Percentiles rank a stretch among this genome's conserved stretches.
Conservation (phyloP, 1,139 yeast species). For the Hemisphaericaspora xylofermentans region DNA sequence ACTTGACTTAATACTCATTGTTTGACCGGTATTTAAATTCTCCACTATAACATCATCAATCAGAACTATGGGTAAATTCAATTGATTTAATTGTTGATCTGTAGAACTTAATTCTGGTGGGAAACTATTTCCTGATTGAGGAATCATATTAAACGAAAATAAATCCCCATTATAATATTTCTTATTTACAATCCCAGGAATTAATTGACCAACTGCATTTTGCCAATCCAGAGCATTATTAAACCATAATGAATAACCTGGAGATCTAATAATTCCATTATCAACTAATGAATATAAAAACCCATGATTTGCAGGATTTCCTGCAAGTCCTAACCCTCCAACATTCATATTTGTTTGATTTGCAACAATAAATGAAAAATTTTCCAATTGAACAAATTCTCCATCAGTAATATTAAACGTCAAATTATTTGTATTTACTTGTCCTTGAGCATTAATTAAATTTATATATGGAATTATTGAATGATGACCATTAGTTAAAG, state of each 20-base stretch:
- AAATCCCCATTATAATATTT: conserved; percentile 46
- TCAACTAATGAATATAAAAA: conserved; percentile 38
- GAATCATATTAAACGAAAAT: conserved; percentile 48
- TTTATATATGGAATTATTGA: conserved; percentile 29
- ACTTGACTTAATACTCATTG: conserved; percentile 36
- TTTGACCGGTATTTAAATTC: conserved; percentile 35
- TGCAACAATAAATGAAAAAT: conserved; percentile 32
- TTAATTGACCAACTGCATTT: conserved; percentile 35
- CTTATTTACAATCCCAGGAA: conserved; percentile 62
- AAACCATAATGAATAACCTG: conserved; percentile 59
- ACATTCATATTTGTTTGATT: conserved; percentile 21
- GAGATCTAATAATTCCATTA: conserved; percentile 36
- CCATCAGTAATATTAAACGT: conserved; percentile 17
- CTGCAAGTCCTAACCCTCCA: conserved; percentile 55
- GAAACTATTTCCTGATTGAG: conserved; percentile 32
- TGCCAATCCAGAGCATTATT: conserved; percentile 18
- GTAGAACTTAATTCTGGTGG: conserved; percentile 19
- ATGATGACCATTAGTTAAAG: conserved; percentile 18
- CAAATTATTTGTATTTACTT: conserved; percentile 24
- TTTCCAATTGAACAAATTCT: conserved; percentile 15
- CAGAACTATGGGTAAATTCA: conserved; percentile 55
- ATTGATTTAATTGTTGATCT: conserved; percentile 21
- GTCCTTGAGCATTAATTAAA: conserved; percentile 28
- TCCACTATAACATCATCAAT: conserved; percentile 53
- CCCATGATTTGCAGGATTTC: conserved; percentile 35